Evolutionary conservation across 2,329 filamentous ascomycete species (phyloP).

Genomic region (Trichoderma sp.): DNA sequence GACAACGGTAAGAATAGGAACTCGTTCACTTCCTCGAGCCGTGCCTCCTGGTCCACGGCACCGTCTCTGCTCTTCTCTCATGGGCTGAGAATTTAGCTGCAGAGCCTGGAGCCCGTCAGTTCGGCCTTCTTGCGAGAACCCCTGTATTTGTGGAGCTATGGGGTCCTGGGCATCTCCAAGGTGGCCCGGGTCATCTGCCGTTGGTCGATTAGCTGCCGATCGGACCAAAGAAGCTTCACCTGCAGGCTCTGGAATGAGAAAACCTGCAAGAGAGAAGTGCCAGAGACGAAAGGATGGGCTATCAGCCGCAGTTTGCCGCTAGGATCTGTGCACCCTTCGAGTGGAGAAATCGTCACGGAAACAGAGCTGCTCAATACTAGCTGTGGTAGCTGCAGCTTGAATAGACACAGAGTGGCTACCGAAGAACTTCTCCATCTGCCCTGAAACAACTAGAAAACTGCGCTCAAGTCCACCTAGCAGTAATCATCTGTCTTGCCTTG

Average conservation of each 20-base stretch:
- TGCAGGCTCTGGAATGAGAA: background rate
- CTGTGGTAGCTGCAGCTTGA: background rate
- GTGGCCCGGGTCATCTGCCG: conserved; percentile 17
- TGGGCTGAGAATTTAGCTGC: conserved; percentile 7
- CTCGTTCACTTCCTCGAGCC: background rate
- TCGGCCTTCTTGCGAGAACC: background rate
- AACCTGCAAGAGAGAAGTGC: background rate
- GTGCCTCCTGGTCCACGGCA: background rate
- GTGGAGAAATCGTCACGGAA: background rate
- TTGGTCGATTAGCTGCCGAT: conserved; percentile 24
- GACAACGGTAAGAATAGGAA: background rate
- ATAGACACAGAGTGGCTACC: background rate
- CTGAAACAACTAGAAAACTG: conserved; percentile 1
- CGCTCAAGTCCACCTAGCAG: background rate
- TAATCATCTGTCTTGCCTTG: background rate
- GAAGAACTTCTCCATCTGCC: background rate
- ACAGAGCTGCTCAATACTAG: background rate
- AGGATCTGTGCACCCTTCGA: background rate
- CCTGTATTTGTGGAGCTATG: conserved; percentile 21
- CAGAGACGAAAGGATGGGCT: background rate
- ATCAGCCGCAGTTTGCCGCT: background rate
- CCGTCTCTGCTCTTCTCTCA: background rate
- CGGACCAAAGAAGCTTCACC: conserved; percentile 12
- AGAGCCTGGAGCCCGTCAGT: background rate
- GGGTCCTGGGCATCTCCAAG: conserved; percentile 16